Percentiles rank a stretch among this genome's conserved stretches.
Evolutionary conservation across 106 monocot genomes (phyloP).

Genomic region (Acanthochlamys bracteata): DNA sequence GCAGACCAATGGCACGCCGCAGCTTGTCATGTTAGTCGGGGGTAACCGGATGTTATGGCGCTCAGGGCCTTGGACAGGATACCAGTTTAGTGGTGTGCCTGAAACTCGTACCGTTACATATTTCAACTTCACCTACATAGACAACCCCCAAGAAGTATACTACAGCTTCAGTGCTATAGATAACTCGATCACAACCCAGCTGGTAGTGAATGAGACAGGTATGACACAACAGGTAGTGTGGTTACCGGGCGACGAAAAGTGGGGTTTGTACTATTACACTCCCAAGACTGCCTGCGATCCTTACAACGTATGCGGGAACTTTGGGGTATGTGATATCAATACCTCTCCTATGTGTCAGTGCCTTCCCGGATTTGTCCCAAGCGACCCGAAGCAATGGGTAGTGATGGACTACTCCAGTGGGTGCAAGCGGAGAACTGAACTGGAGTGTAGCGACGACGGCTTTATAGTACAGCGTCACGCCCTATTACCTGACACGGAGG

Average conservation of each 20-base stretch:
- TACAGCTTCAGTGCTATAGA: constrained; percentile 1
- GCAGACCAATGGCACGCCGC: not conserved
- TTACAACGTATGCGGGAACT: constrained; percentile 13
- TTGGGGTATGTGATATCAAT: constrained; percentile 16
- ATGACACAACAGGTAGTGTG: constrained; percentile 13
- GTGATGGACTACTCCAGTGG: constrained; percentile 4
- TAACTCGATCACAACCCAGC: constrained; percentile 4
- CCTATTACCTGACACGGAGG: not conserved
- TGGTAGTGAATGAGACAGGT: constrained; percentile 8
- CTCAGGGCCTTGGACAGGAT: constrained; percentile 24
- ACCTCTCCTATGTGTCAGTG: constrained; percentile 6
- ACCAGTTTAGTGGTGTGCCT: constrained; percentile 13
- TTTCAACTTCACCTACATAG: constrained; percentile 14
- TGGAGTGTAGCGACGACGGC: constrained; percentile 13
- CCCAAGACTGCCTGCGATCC: constrained; percentile 30
- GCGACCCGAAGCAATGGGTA: constrained; percentile 4
- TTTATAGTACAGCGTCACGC: not conserved
- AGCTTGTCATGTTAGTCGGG: not conserved
- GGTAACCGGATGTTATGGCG: constrained; percentile 3
- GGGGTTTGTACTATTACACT: constrained; percentile 16
- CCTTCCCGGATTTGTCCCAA: constrained; percentile 17
- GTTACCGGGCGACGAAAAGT: not conserved
- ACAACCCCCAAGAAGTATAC: constrained; percentile 11
- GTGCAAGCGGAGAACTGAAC: constrained; percentile 10
- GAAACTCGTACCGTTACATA: not conserved